These are phyloP conservation scores for Reticulascus tulasneorum DNA, from an alignment of 2,329 filamentous ascomycete genomes.

Conservation along the genomic window DNA sequence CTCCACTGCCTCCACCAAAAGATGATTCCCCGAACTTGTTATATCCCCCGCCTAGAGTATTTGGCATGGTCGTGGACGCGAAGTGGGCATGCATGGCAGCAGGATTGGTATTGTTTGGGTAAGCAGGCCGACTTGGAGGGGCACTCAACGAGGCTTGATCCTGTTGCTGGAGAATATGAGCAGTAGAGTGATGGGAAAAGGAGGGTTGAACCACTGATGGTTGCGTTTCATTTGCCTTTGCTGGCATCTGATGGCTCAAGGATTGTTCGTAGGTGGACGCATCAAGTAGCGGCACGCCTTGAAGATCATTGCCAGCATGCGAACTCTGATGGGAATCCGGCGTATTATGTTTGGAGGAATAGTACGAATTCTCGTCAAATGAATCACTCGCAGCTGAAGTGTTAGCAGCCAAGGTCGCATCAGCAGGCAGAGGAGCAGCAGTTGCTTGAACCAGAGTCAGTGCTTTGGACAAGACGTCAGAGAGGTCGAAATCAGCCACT, in stretches of 20 bases:
- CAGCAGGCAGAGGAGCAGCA: slow-evolving; percentile 55
- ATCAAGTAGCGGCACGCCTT: too few species aligned
- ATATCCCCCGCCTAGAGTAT: slow-evolving; percentile 2
- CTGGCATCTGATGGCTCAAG: background rate
- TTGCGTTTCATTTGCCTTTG: slow-evolving; percentile 1
- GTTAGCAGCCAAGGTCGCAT: slow-evolving; percentile 51
- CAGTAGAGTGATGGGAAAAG: slow-evolving; percentile 10
- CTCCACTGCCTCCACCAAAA: slow-evolving; percentile 34
- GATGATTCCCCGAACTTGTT: slow-evolving; percentile 20
- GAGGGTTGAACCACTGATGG: slow-evolving; percentile 5
- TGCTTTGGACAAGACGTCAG: slow-evolving; percentile 68
- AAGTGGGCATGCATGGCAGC: background rate
- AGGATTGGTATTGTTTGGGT: background rate
- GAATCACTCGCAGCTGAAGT: slow-evolving; percentile 68
- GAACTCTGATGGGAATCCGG: slow-evolving; percentile 48
- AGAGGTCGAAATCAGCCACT: slow-evolving; percentile 63
- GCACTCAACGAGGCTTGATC: slow-evolving; percentile 9
- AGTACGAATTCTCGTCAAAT: slow-evolving; percentile 91
- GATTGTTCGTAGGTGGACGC: slow-evolving; percentile 18
- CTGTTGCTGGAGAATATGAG: slow-evolving; percentile 17
- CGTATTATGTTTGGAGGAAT: slow-evolving; percentile 90
- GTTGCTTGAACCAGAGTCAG: slow-evolving; percentile 67
- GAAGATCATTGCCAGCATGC: slow-evolving; percentile 43
- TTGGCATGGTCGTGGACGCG: slow-evolving; percentile 7
- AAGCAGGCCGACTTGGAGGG: slow-evolving; percentile 1